These are phyloP conservation scores for Penicillium freii DNA, from an alignment of 2,329 filamentous ascomycete species.

Conservation along the genomic window DNA sequence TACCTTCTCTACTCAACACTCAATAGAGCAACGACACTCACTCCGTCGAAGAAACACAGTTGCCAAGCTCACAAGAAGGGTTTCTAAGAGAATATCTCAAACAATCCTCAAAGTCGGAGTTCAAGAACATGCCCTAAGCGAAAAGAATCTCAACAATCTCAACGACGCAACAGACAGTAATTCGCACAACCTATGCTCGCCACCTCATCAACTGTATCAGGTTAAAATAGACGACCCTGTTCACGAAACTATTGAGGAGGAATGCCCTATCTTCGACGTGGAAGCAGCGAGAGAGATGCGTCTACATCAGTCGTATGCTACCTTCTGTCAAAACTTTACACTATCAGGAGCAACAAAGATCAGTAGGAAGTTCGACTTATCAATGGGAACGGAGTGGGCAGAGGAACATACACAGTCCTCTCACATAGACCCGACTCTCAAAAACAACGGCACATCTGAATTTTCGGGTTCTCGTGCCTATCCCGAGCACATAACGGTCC, in stretches of 20 bases:
- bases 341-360: slow-evolving; percentile 5
- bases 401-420: background rate
- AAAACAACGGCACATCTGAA: background rate
- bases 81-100: slow-evolving; percentile 17
- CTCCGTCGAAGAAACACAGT: slow-evolving; percentile 15
- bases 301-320: slow-evolving; percentile 12
- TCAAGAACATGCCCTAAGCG: slow-evolving; percentile 8
- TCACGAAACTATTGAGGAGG: background rate
- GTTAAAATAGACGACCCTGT: background rate
- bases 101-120: background rate
- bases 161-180: background rate
- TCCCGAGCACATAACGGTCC: background rate
- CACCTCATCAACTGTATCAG: background rate
- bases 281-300: slow-evolving; percentile 6
- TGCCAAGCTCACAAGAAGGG: slow-evolving; percentile 12
- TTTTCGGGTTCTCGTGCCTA: background rate
- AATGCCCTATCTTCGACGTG: background rate
- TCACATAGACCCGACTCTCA: background rate
- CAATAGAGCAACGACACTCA: background rate
- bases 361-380: slow-evolving; percentile 10
- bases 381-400: slow-evolving; percentile 1
- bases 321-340: slow-evolving; percentile 17
- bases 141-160: slow-evolving; percentile 13
- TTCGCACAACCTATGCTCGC: background rate
- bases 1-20: slow-evolving; percentile 8